phyloP scores from a whole-genome alignment of 352 stramenopile species.

The Phytophthora tentaculata region DNA sequence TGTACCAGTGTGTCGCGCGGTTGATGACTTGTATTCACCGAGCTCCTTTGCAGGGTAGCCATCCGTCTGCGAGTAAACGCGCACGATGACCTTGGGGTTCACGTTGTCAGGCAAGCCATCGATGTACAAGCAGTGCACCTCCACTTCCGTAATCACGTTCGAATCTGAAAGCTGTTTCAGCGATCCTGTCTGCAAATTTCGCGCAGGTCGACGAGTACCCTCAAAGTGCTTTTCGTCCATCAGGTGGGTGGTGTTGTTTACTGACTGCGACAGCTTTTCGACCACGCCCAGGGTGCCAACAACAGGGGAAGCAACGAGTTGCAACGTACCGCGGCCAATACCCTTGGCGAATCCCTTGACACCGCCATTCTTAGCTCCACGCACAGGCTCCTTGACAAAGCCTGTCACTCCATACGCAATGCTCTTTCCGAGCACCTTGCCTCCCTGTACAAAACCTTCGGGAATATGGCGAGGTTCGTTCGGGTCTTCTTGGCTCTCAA shows the following conservation, averaged over 20 bases:
- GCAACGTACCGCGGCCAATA: constrained; percentile 76
- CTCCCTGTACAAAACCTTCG: constrained; percentile 76
- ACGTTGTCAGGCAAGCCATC: constrained; percentile 71
- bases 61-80: constrained; percentile 59
- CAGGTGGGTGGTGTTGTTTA: constrained; percentile 89
- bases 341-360: constrained; percentile 88
- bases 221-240: constrained; percentile 84
- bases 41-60: constrained; percentile 55
- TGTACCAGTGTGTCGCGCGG: constrained; percentile 58
- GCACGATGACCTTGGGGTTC: constrained; percentile 76
- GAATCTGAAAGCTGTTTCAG: constrained; percentile 83
- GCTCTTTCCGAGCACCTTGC: constrained; percentile 80
- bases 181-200: constrained; percentile 58
- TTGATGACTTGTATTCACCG: constrained; percentile 77
- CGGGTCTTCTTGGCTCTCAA: constrained; percentile 79
- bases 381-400: constrained; percentile 85
- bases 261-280: constrained; percentile 84
- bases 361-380: constrained; percentile 72
- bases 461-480: constrained; percentile 78
- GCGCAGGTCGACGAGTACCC: constrained; percentile 74
- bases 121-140: constrained; percentile 78
- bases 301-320: constrained; percentile 81
- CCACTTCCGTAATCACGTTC: constrained; percentile 87
- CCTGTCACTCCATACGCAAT: constrained; percentile 76
- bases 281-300: constrained; percentile 83